These are phyloP conservation scores for Podaxis pistillaris DNA, from an alignment of 768 basidiomycete genomes.

Conservation along the genomic window DNA sequence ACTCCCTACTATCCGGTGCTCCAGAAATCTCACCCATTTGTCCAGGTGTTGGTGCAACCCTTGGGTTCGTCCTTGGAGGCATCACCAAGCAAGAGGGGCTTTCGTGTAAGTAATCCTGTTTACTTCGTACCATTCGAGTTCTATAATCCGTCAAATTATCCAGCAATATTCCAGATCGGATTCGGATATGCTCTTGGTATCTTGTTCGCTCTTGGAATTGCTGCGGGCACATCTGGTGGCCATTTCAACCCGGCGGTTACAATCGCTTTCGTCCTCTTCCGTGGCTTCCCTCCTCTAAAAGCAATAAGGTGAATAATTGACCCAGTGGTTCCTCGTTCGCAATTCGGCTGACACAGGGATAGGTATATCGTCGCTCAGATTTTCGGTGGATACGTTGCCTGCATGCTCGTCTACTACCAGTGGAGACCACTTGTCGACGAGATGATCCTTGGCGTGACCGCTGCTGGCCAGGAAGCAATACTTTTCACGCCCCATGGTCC, in stretches of 20 bases:
- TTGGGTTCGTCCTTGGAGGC: constrained; percentile 47
- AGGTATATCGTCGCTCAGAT: constrained; percentile 71
- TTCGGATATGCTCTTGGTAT: constrained; percentile 60
- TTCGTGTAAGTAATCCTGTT: constrained; percentile 42
- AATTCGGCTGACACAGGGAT: neutral
- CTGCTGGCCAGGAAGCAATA: constrained; percentile 23
- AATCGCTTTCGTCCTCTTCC: constrained; percentile 48
- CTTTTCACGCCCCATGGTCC: constrained; percentile 40
- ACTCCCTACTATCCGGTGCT: neutral
- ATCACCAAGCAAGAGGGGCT: constrained; percentile 38
- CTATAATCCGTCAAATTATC: constrained; percentile 4
- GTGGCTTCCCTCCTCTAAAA: constrained; percentile 51
- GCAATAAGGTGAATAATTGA: constrained; percentile 41
- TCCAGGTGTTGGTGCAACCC: constrained; percentile 54
- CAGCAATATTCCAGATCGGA: constrained; percentile 58
- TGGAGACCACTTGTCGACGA: constrained; percentile 49
- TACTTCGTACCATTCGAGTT: neutral
- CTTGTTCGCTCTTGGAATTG: constrained; percentile 53
- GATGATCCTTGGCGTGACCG: constrained; percentile 30
- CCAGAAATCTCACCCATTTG: neutral
- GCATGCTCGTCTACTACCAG: constrained; percentile 58
- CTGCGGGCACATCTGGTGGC: constrained; percentile 53
- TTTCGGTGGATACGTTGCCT: constrained; percentile 63
- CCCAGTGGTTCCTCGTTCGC: neutral
- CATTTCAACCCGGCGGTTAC: constrained; percentile 70